phyloP scores from a whole-genome alignment of 2,329 filamentous ascomycete genomes.

The Pestalotiopsis sp. region DNA sequence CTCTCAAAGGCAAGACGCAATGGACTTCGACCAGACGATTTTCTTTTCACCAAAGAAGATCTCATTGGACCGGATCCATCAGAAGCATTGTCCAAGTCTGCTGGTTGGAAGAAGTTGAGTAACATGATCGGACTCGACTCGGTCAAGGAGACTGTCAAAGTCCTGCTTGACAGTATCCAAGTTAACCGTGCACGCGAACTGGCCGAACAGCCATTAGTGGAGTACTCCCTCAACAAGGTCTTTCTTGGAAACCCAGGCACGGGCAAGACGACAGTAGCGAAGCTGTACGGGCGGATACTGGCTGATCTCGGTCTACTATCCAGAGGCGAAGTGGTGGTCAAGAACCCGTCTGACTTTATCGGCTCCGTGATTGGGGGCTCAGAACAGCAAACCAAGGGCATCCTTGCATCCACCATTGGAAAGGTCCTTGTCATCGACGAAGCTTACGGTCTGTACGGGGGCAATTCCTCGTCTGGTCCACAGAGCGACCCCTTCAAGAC shows the following conservation, averaged over 20 bases:
- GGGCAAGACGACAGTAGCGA: slow-evolving; percentile 34
- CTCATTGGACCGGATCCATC: slow-evolving; percentile 59
- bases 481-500: slow-evolving; percentile 52
- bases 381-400: slow-evolving; percentile 72
- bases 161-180: slow-evolving; percentile 39
- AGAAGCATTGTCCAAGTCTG: slow-evolving; percentile 16
- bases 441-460: slow-evolving; percentile 67
- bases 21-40: slow-evolving; percentile 52
- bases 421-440: slow-evolving; percentile 84
- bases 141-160: slow-evolving; percentile 37
- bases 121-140: slow-evolving; percentile 28
- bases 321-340: slow-evolving; percentile 58
- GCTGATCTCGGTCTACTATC: slow-evolving; percentile 40
- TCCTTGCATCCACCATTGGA: slow-evolving; percentile 66
- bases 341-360: slow-evolving; percentile 76
- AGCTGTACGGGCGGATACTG: slow-evolving; percentile 31
- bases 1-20: slow-evolving; percentile 49
- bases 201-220: slow-evolving; percentile 25
- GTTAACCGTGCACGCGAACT: slow-evolving; percentile 30
- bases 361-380: slow-evolving; percentile 66
- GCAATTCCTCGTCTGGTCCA: slow-evolving; percentile 26
- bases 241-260: slow-evolving; percentile 33
- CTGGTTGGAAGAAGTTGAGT: slow-evolving; percentile 33
- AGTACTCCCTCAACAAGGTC: slow-evolving; percentile 29
- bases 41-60: slow-evolving; percentile 66